Evolutionary conservation across 139 green algal species (phyloP), one percentile per base, ranked within the genome.

Genomic region (Medakamo hakoo): DNA sequence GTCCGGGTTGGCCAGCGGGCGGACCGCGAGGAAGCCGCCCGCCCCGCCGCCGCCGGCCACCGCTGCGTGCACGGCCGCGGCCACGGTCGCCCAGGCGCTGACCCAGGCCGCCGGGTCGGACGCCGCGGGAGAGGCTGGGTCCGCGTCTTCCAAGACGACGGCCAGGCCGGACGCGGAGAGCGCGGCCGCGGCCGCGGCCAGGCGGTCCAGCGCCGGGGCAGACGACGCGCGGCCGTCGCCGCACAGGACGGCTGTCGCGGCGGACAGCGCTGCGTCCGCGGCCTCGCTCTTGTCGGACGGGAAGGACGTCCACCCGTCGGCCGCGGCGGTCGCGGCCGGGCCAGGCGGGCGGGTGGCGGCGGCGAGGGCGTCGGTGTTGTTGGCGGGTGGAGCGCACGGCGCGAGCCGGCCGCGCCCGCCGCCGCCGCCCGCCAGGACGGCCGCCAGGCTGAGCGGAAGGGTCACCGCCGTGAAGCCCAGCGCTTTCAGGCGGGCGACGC

Each of bases 381-480:
- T 52, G 9, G 40, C 40, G 9, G 16, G 9, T 9, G 9, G 16
- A 9, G 40, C 40, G 9, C 40, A 16, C 16, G 9, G 9, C 9
- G 40, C 40, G 40, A 16, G 40, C 9, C 9, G 9, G 40, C 9
- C 40, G 40, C 9, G 9, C 40, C 9, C 40, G 16, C 26, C 24
- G 25, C 5, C 30, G 49, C 48, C 4, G 27, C 32, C 49, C 16
- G n/a, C 60, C 2, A 58, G 25, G 60, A 73, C 62, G 25, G 55
- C 29, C 27, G 49, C 55, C 22, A 73, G 65, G 58, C 57, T 69
- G 68, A 73, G 69, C 24, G 68, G 68, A 0, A 73, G 60, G 57
- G 60, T 60, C 27, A 73, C 58, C 24, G 56, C 57, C 19, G 65
- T 73, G 68, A 73, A 69, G 49, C 68, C 68, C 0, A 73, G 68